These are phyloP conservation scores for Metschnikowia borealis DNA, from an alignment of 805 yeast genomes.

Conservation along the genomic window DNA sequence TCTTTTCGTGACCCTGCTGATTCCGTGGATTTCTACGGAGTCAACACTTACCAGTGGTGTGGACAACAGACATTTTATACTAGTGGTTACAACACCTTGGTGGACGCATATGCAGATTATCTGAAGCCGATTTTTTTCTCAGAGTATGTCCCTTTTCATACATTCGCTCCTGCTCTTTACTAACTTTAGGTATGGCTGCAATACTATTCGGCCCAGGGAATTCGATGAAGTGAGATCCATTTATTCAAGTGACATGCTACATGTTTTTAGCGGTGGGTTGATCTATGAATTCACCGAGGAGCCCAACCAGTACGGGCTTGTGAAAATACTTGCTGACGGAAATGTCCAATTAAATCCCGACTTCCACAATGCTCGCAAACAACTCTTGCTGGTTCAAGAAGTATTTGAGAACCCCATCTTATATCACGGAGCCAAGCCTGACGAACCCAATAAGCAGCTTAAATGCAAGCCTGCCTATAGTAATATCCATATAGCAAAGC, in stretches of 20 bases:
- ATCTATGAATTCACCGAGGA: slow-evolving; percentile 81
- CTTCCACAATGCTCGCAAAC: slow-evolving; percentile 46
- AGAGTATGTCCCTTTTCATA: slow-evolving; percentile 48
- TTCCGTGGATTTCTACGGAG: slow-evolving; percentile 76
- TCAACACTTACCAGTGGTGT: slow-evolving; percentile 81
- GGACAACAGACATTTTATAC: slow-evolving; percentile 80
- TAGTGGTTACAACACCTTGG: slow-evolving; percentile 66
- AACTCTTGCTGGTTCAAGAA: slow-evolving; percentile 36
- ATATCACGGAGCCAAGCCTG: slow-evolving; percentile 16
- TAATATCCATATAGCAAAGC: slow-evolving; percentile 37
- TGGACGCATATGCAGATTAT: slow-evolving; percentile 63
- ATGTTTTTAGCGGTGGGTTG: slow-evolving; percentile 79
- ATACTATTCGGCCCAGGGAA: slow-evolving; percentile 68
- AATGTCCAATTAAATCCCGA: slow-evolving; percentile 46
- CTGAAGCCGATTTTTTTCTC: slow-evolving; percentile 81
- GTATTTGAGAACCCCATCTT: slow-evolving; percentile 18
- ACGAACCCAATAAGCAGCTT: slow-evolving; percentile 13
- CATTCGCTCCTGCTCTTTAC: slow-evolving; percentile 2
- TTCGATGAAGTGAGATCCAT: slow-evolving; percentile 75
- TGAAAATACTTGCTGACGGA: slow-evolving; percentile 43
- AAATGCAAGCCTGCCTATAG: slow-evolving; percentile 31
- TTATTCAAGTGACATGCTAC: slow-evolving; percentile 68
- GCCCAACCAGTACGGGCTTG: slow-evolving; percentile 75
- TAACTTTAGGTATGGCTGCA: slow-evolving; percentile 60
- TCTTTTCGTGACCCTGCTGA: slow-evolving; percentile 48